phyloP scores from a whole-genome alignment of 208 protist species.

The Wallacemonas sp. region DNA sequence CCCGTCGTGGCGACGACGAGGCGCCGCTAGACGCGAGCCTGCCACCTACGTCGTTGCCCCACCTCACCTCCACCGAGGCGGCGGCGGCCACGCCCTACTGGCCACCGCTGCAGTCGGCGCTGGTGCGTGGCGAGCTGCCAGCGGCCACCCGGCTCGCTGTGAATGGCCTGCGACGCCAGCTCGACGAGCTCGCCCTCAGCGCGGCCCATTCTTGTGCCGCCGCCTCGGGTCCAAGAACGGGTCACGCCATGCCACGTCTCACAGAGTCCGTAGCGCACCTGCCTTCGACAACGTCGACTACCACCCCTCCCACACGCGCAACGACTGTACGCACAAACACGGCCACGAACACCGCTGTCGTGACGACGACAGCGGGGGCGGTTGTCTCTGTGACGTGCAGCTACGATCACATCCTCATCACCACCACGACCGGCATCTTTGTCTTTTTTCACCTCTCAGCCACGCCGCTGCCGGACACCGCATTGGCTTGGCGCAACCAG shows the following conservation, averaged over 20 bases:
- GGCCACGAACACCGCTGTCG: too few relatives aligned
- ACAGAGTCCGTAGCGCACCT: too few relatives aligned
- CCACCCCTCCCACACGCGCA: background rate
- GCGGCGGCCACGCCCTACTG: too few relatives aligned
- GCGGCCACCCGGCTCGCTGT: background rate
- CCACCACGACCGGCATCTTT: slow-evolving; percentile 37
- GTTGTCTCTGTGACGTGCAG: slow-evolving; percentile 30
- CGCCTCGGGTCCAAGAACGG: too few relatives aligned
- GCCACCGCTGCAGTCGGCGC: background rate
- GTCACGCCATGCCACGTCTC: background rate
- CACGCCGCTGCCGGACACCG: slow-evolving; percentile 29
- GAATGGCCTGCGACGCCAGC: background rate
- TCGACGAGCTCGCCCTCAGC: background rate
- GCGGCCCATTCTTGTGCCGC: too few relatives aligned
- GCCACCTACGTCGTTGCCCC: too few relatives aligned
- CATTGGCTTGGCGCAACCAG: slow-evolving; percentile 24
- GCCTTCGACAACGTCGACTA: too few relatives aligned
- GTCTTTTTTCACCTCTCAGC: slow-evolving; percentile 42
- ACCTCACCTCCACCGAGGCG: too few relatives aligned
- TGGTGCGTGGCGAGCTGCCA: slow-evolving; percentile 13
- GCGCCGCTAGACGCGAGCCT: too few relatives aligned
- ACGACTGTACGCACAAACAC: background rate
- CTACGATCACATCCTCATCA: slow-evolving; percentile 41
- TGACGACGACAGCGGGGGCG: background rate
- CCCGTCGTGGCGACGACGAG: too few relatives aligned